Conservation (phyloP, 441 rosid genomes). For the Euphorbia celastroides region DNA sequence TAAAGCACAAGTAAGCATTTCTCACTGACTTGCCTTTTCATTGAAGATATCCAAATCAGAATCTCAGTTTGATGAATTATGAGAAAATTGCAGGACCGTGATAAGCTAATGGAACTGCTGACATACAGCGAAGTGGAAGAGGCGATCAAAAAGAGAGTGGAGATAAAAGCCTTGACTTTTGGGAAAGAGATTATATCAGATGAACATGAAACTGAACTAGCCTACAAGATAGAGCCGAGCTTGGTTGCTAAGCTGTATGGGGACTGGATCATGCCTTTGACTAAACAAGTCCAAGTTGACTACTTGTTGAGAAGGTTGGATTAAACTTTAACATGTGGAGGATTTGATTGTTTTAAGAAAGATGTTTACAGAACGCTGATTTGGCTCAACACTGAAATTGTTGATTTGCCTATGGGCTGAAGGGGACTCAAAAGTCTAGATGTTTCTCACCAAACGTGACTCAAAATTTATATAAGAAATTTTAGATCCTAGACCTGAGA, state of each 20-base stretch:
- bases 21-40: neutral
- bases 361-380: too few species aligned
- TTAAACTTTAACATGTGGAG: constrained; percentile 14
- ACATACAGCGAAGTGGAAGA: constrained; percentile 70
- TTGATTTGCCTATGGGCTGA: too few species aligned
- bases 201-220: constrained; percentile 36
- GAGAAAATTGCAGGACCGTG: constrained; percentile 45
- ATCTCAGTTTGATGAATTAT: neutral
- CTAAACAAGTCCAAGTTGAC: constrained; percentile 84
- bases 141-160: constrained; percentile 63
- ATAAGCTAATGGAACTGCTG: constrained; percentile 56
- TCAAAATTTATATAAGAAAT: too few species aligned
- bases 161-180: constrained; percentile 59
- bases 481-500: too few species aligned
- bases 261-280: constrained; percentile 93
- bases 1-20: constrained; percentile 46
- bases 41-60: neutral
- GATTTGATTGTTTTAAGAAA: too few species aligned
- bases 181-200: constrained; percentile 56
- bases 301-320: constrained; percentile 83
- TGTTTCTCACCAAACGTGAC: too few species aligned
- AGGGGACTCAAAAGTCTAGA: too few species aligned
- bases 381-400: too few species aligned
- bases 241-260: constrained; percentile 68
- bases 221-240: constrained; percentile 69